Percentiles rank a stretch among this genome's conserved stretches.
Conservation (phyloP, 441 rosid species). For the Kokia cookei region DNA sequence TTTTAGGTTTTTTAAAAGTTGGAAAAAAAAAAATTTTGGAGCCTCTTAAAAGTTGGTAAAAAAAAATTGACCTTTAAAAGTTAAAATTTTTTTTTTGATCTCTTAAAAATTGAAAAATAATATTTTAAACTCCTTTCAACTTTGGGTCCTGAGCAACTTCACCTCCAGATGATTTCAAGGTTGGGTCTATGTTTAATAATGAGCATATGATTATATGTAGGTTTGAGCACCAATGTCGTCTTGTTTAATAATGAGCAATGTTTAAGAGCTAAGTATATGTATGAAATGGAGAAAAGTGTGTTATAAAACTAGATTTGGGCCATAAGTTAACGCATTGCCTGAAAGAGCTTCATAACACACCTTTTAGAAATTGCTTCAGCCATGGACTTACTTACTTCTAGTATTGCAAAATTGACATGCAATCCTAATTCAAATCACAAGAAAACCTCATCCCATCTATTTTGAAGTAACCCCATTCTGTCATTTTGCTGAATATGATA, state of each 20-base stretch:
- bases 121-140: too few species aligned
- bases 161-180: too few species aligned
- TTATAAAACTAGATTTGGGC: not conserved
- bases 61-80: too few species aligned
- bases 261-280: not conserved
- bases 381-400: conserved; percentile 2
- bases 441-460: not conserved
- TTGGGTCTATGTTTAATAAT: too few species aligned
- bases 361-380: conserved; percentile 1
- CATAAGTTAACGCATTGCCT: not conserved
- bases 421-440: not conserved
- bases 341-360: not conserved
- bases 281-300: not conserved
- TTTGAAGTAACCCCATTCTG: not conserved
- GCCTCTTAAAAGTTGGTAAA: too few species aligned
- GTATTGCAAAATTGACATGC: not conserved
- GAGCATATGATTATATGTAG: too few species aligned
- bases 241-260: not conserved
- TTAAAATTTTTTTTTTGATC: too few species aligned
- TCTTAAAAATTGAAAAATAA: too few species aligned
- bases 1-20: too few species aligned
- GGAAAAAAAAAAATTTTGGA: too few species aligned
- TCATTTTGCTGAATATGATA: not conserved
- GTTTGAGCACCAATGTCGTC: too few species aligned
- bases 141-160: too few species aligned